Conservation (phyloP, 2,329 filamentous ascomycete species). For the Aspergillus luchuensis region DNA sequence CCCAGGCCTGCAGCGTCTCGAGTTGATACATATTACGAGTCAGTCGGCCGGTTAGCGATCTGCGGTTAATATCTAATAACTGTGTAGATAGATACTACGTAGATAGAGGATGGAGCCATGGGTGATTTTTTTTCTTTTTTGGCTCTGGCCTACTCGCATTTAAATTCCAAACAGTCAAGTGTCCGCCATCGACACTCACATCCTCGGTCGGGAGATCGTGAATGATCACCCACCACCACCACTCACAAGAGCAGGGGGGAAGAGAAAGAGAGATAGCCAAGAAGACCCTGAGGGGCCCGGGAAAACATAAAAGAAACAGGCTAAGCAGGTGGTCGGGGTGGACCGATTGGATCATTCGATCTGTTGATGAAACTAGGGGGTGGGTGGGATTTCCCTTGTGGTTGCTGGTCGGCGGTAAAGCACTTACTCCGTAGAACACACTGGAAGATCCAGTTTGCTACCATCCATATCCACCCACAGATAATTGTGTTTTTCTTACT, state of each 20-base stretch:
- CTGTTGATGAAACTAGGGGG: constrained; percentile 17
- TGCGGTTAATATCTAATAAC: background rate
- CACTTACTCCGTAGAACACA: constrained; percentile 4
- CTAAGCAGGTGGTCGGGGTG: constrained; percentile 2
- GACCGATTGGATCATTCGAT: constrained; percentile 21
- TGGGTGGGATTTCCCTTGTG: background rate
- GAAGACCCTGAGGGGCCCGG: constrained; percentile 6
- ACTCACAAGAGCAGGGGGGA: background rate
- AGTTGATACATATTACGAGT: constrained; percentile 1
- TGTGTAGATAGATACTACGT: no score
- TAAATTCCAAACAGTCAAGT: no score
- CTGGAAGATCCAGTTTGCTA: background rate
- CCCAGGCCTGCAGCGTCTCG: background rate
- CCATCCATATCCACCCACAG: no score
- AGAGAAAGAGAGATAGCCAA: background rate
- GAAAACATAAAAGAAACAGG: background rate
- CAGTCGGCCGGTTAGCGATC: background rate
- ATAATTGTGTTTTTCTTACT: no score
- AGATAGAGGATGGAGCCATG: background rate
- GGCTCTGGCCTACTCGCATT: no score
- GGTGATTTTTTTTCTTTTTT: background rate
- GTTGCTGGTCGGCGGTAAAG: background rate
- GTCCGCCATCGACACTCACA: background rate
- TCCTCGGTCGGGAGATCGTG: background rate
- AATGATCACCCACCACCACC: background rate